Evolutionary conservation across 441 rosid genomes (phyloP).

Genomic region (Populus hybrid): DNA sequence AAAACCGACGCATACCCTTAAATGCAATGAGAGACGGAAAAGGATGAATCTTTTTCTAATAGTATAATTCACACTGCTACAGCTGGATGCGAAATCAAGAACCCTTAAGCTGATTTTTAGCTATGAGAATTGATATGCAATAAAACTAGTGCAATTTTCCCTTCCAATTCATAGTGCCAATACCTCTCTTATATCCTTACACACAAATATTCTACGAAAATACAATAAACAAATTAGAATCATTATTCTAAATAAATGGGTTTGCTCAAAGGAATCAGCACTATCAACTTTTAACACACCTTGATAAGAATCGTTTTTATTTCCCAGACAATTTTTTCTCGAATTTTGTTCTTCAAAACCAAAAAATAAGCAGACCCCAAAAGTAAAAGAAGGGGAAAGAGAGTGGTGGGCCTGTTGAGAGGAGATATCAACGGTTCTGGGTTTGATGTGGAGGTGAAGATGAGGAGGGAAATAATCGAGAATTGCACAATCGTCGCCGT

Average conservation of each 20-base stretch:
- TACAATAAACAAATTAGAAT: not conserved
- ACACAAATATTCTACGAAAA: not conserved
- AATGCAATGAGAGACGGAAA: not conserved
- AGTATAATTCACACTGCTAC: not conserved
- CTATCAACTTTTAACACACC: not conserved
- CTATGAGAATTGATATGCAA: not conserved
- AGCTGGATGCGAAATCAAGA: not conserved
- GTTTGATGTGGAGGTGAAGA: conserved; percentile 60
- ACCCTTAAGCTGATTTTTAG: not conserved
- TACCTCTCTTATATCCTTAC: not conserved
- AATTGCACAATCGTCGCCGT: conserved; percentile 64
- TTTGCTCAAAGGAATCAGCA: not conserved
- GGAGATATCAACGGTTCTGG: conserved; percentile 85
- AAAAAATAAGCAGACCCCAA: not conserved
- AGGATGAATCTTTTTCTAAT: not conserved
- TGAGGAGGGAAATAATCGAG: conserved; percentile 62
- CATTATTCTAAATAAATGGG: not conserved
- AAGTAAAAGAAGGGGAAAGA: not conserved
- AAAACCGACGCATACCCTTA: not conserved
- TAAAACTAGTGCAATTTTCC: not conserved
- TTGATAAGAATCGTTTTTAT: not conserved
- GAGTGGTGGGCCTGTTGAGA: conserved; percentile 64
- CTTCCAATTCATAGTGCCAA: not conserved
- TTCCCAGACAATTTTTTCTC: not conserved
- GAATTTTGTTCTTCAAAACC: not conserved